Evolutionary conservation across 306 rosid genomes (phyloP).

Genomic region (Dicorynia guianensis): DNA sequence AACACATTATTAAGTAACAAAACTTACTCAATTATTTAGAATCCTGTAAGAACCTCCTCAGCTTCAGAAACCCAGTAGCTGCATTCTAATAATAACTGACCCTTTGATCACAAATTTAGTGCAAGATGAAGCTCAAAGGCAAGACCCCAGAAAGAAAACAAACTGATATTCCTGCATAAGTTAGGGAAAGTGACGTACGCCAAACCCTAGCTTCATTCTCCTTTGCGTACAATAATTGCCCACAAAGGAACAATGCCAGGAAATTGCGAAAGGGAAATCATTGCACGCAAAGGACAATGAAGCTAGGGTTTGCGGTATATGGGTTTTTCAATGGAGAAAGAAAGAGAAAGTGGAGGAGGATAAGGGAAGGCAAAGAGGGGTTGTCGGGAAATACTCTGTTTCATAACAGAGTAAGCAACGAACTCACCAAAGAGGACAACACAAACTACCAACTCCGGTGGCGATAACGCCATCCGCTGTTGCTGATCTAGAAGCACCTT

Average conservation of each 20-base stretch:
- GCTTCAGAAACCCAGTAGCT: constrained; percentile 16
- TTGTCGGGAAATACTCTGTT: constrained; percentile 39
- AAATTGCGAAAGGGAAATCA: neutral
- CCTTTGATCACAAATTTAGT: constrained; percentile 24
- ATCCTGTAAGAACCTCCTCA: neutral
- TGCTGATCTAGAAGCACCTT: too few species aligned
- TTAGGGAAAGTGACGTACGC: neutral
- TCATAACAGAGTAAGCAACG: constrained; percentile 38
- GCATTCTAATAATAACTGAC: neutral
- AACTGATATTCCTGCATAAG: constrained; percentile 11
- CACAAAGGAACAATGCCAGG: constrained; percentile 32
- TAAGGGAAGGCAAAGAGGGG: constrained; percentile 53
- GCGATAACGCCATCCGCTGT: too few species aligned
- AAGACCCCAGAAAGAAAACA: constrained; percentile 27
- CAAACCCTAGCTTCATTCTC: too few species aligned
- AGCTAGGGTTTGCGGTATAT: constrained; percentile 43
- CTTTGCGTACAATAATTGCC: too few species aligned
- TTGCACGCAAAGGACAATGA: constrained; percentile 12
- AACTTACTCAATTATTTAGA: constrained; percentile 39
- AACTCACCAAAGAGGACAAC: neutral
- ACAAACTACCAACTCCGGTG: constrained; percentile 9
- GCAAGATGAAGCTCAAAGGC: constrained; percentile 27
- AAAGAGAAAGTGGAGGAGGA: constrained; percentile 23
- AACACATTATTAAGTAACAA: neutral
- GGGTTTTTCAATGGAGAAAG: constrained; percentile 11